phyloP scores from a whole-genome alignment of 148 eudicot genomes.

The Rheum nobile region DNA sequence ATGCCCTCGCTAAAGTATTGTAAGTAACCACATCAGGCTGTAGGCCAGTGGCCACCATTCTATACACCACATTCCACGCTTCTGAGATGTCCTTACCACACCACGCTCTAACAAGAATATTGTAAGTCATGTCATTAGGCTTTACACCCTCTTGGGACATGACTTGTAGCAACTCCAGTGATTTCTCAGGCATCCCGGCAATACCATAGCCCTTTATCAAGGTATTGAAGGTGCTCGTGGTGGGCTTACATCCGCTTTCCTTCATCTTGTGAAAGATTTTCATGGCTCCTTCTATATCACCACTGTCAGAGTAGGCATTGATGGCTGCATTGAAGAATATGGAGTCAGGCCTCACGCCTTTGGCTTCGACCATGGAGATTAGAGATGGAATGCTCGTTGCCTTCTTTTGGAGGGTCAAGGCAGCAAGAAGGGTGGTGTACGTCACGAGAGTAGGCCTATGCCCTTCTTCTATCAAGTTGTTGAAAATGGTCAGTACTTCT shows the following conservation, averaged over 20 bases:
- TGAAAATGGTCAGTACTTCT: constrained; percentile 37
- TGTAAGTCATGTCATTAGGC: constrained; percentile 81
- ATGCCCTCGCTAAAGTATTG: constrained; percentile 62
- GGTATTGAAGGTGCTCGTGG: constrained; percentile 78
- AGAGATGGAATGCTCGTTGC: constrained; percentile 62
- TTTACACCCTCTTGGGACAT: constrained; percentile 56
- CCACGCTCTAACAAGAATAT: constrained; percentile 77
- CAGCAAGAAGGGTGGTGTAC: constrained; percentile 63
- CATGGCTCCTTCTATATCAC: constrained; percentile 71
- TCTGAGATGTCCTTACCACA: constrained; percentile 50
- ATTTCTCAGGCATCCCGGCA: constrained; percentile 75
- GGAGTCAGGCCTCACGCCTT: constrained; percentile 74
- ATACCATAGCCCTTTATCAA: constrained; percentile 86
- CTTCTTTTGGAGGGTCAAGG: constrained; percentile 48
- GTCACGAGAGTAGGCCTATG: constrained; percentile 65
- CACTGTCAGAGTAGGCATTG: constrained; percentile 73
- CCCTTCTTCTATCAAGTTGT: constrained; percentile 41
- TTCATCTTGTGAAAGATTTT: constrained; percentile 62
- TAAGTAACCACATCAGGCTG: constrained; percentile 83
- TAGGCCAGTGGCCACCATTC: constrained; percentile 60
- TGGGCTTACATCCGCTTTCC: constrained; percentile 75
- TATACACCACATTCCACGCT: constrained; percentile 77
- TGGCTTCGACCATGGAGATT: constrained; percentile 48
- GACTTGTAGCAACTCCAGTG: constrained; percentile 45
- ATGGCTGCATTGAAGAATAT: constrained; percentile 90